Base-by-base conservation (phyloP, 805 yeast genomes). In the Candida coleopterorum region DNA sequence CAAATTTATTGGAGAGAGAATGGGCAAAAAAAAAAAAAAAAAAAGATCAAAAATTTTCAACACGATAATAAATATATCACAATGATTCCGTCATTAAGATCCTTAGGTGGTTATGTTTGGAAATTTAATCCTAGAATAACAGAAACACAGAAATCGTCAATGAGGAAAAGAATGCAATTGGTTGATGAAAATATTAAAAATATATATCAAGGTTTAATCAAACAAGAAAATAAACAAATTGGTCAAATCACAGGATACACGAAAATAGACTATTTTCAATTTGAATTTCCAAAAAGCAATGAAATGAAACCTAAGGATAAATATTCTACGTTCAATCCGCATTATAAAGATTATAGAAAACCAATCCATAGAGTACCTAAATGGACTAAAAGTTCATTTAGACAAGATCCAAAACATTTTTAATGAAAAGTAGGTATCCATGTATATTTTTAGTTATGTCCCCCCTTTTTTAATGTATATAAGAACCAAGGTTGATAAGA, bases 321-420 rank as follows among this genome's bases (percentile, higher is more conserved):
- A 61, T 93, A 93, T 63, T 80, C 95, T 31, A 81, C 87, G 2
- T 90, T 85, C 64, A 79, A 77, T 62, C 82, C 75, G 59, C 78
- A 78, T 50, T 74, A 80, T 10, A 77, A 72, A 51, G 81, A 80
- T 15, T 93, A 90, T 63, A 78, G 97, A 67, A 90, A 88, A 64
- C 80, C 89, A 45, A 78, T 85, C 18, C 97, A 90, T 54, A 67
- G 79, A 58, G 84, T 82, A 29, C 96, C 96, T 15, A 85, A 88
- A 56, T 88, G 96, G 95, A 88, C 97, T 37, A 87, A 81, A 65
- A 57, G 77, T 44, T 77, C 94, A 7, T 73, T 81, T 59, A 79
- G 96, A 67, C 78, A 74, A 40, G 83, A 85, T 53, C 96, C 96
- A 30, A 72, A 72, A 41, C 72, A 80, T 54, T 81, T 74, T 57